Conservation (phyloP, 306 rosid genomes). For the Prunus mira region DNA sequence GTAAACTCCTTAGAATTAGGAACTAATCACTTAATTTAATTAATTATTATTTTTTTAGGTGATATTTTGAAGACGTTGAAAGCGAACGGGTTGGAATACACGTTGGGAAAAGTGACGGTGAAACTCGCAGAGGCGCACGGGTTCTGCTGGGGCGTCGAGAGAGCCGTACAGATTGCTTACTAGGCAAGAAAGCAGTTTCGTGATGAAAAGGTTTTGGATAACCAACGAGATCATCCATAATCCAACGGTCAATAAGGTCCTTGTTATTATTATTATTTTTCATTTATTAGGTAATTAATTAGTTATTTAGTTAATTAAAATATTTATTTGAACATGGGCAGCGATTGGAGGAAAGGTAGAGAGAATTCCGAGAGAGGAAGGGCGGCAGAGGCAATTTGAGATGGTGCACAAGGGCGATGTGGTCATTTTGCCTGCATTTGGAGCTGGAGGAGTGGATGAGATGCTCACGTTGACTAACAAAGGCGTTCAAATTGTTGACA, state of each 20-base stretch:
- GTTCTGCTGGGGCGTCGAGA: slow-evolving; percentile 97
- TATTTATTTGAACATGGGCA: slow-evolving; percentile 22
- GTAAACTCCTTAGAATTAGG: slow-evolving; percentile 28
- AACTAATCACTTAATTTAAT: not conserved
- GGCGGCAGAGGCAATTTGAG: slow-evolving; percentile 62
- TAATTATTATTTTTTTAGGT: slow-evolving; percentile 28
- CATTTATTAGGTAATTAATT: not conserved
- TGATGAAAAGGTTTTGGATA: slow-evolving; percentile 70
- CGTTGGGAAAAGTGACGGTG: slow-evolving; percentile 87
- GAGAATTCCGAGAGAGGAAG: slow-evolving; percentile 58
- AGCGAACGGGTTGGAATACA: slow-evolving; percentile 70
- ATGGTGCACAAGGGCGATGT: slow-evolving; percentile 77
- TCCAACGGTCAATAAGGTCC: slow-evolving; percentile 88
- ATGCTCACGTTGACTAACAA: slow-evolving; percentile 77
- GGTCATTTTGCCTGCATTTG: slow-evolving; percentile 94
- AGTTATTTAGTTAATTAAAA: not conserved
- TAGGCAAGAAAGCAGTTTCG: slow-evolving; percentile 96
- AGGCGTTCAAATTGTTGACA: slow-evolving; percentile 86
- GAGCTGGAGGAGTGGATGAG: slow-evolving; percentile 86
- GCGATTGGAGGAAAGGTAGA: slow-evolving; percentile 81
- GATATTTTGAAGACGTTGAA: slow-evolving; percentile 77
- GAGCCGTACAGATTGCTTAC: slow-evolving; percentile 91
- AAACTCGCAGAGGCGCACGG: slow-evolving; percentile 85
- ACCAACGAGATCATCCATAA: slow-evolving; percentile 97
- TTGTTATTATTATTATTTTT: not conserved